Evolutionary conservation across 2,329 filamentous ascomycete genomes (phyloP).

Genomic region (Fusarium haematococcum): DNA sequence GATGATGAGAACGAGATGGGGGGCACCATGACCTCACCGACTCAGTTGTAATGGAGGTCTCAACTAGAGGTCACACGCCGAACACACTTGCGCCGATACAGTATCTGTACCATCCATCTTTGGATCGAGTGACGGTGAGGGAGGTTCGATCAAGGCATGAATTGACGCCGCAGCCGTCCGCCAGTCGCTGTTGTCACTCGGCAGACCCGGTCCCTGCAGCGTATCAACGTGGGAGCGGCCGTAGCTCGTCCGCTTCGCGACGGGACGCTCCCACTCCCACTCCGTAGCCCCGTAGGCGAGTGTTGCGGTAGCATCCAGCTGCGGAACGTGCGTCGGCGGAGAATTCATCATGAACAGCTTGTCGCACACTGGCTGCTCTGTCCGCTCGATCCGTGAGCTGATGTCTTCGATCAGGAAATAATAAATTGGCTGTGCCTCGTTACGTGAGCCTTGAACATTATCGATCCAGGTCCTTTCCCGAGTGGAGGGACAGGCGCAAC

Average conservation of each 20-base stretch:
- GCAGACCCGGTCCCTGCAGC: conserved; percentile 30
- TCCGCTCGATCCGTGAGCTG: conserved; percentile 1
- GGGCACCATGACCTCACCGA: conserved; percentile 29
- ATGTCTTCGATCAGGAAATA: background rate
- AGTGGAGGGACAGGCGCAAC: conserved; percentile 20
- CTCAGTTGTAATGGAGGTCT: conserved; percentile 21
- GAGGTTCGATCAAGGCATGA: conserved; percentile 8
- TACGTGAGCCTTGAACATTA: conserved; percentile 6
- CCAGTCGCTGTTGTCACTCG: conserved; percentile 17
- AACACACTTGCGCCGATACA: conserved; percentile 9
- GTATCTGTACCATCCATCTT: background rate
- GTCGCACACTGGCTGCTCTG: conserved; percentile 1
- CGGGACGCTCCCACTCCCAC: conserved; percentile 34
- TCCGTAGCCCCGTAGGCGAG: conserved; percentile 18
- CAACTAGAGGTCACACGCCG: conserved; percentile 17
- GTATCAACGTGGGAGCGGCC: conserved; percentile 30
- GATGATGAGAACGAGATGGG: background rate
- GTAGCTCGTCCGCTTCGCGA: conserved; percentile 27
- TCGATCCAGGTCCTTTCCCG: conserved; percentile 6
- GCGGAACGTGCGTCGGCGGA: conserved; percentile 28
- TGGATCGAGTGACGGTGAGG: background rate
- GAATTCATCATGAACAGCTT: conserved; percentile 10
- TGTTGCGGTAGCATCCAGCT: conserved; percentile 8
- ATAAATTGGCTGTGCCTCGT: background rate
- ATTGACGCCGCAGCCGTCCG: conserved; percentile 11